These are phyloP conservation scores for Ailanthus altissimus DNA, from an alignment of 345 rosid genomes.

Conservation along the genomic window DNA sequence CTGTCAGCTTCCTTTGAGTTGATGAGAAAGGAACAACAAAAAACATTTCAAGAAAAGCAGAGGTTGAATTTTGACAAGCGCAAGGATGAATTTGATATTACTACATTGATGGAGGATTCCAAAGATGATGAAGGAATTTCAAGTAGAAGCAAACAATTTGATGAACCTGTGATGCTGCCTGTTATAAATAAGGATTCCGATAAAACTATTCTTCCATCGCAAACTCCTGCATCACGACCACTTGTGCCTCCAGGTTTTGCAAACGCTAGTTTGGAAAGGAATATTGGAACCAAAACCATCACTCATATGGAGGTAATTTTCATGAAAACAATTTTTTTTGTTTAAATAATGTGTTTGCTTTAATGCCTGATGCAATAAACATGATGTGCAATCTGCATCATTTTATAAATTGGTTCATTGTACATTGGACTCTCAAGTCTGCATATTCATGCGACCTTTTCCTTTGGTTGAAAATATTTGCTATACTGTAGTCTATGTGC, in stretches of 20 bases:
- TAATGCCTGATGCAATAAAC: neutral
- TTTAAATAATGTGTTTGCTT: neutral
- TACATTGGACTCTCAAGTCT: neutral
- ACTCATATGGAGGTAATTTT: slow-evolving; percentile 51
- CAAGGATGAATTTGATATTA: slow-evolving; percentile 66
- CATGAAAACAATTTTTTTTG: slow-evolving; percentile 15
- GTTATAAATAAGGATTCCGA: slow-evolving; percentile 35
- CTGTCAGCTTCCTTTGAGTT: slow-evolving; percentile 84
- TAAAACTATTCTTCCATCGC: slow-evolving; percentile 43
- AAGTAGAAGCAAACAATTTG: slow-evolving; percentile 38
- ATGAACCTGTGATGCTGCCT: slow-evolving; percentile 39
- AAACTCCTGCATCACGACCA: slow-evolving; percentile 72
- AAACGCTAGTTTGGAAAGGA: slow-evolving; percentile 47
- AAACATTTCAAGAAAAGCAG: slow-evolving; percentile 77
- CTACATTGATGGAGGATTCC: slow-evolving; percentile 59
- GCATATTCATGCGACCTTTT: neutral
- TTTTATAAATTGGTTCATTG: neutral
- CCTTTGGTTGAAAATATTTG: neutral
- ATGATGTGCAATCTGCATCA: neutral
- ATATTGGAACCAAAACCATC: slow-evolving; percentile 48
- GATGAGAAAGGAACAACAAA: slow-evolving; percentile 93
- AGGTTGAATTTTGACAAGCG: slow-evolving; percentile 58
- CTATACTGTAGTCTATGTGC: neutral
- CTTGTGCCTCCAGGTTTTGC: slow-evolving; percentile 98
- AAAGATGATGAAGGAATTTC: slow-evolving; percentile 56